Base-by-base conservation (phyloP, 192 early-diverging fungal species). In the Coemansia nantahalensis region DNA sequence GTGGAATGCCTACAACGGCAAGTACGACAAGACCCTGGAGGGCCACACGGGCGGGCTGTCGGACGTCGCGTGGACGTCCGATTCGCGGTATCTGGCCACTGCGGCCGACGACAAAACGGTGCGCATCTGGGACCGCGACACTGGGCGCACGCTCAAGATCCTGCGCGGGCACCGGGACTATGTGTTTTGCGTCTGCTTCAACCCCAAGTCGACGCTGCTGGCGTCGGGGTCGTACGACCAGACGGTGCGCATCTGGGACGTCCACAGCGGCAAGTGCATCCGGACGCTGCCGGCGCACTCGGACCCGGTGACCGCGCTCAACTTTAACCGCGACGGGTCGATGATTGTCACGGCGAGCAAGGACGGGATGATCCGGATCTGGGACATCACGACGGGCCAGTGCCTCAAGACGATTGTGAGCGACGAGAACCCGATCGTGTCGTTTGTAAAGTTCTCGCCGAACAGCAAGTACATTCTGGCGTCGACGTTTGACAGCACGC, bases 381-480 rank as follows among this genome's bases (percentile, higher is more conserved):
- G 97, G 97, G 97, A 99, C 67, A 91, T 91, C 23, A 83, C 87
- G 33, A 91, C 94, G n/a, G 95, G 97, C 32, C 91, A 97, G 67
- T 97, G 94, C 59, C 82, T 98, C 11, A 98, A 96, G 68, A 99
- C 97, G 5, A 72, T 99, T 22, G 86, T 99, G 15, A 91, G 94
- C 63, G 95, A 97, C 60, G 88, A 90, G 54, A 95, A 94, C 51
- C 95, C 92, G 40, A 86, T 89, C 15, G 95, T 97, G 83, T 93
- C 92, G 8, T 96, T 91, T 80, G 94, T 94, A 13, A 94, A 94
- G 66, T 99, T 99, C 65, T 98, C 95, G 26, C 97, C 97, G 31
- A 99, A 99, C 68, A 92, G 95, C 48, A 97, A 98, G 79, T 99
- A 92, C 61, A 93, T 99, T 53, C 79, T 99, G 34, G 92, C 97